Evolutionary conservation across 768 basidiomycete genomes (phyloP).

Genomic region (Goffeauzyma gilvescens): DNA sequence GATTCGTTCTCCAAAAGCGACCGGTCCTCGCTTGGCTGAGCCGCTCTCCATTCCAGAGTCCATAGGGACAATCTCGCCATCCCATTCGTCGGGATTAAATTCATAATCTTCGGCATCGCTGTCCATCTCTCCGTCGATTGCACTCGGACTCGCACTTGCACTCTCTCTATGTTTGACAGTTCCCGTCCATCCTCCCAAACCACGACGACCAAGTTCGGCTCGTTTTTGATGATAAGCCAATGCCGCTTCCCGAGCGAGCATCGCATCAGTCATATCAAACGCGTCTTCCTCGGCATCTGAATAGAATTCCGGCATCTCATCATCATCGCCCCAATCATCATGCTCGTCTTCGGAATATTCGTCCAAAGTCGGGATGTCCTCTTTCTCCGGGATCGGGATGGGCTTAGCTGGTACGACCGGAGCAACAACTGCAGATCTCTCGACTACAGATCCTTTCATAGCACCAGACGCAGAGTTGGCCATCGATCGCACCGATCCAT

Average conservation of each 20-base stretch:
- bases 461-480: too few species aligned
- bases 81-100: neutral
- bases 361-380: too few species aligned
- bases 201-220: slow-evolving; percentile 6
- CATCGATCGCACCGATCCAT: too few species aligned
- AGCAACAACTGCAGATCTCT: neutral
- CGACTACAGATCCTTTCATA: too few species aligned
- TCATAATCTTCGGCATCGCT: slow-evolving; percentile 5
- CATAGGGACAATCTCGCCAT: slow-evolving; percentile 1
- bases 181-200: slow-evolving; percentile 12
- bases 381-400: too few species aligned
- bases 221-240: slow-evolving; percentile 11
- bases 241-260: slow-evolving; percentile 9
- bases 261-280: slow-evolving; percentile 10
- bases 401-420: neutral
- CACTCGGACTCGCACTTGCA: too few species aligned
- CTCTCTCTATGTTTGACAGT: neutral
- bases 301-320: too few species aligned
- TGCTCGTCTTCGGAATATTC: too few species aligned
- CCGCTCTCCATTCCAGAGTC: slow-evolving; percentile 4
- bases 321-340: too few species aligned
- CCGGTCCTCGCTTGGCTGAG: neutral
- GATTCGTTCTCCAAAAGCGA: slow-evolving; percentile 8
- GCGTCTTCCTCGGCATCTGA: slow-evolving; percentile 7
- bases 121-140: slow-evolving; percentile 7